Conservation (phyloP, 768 basidiomycete genomes). For the Trametes meyenii region DNA sequence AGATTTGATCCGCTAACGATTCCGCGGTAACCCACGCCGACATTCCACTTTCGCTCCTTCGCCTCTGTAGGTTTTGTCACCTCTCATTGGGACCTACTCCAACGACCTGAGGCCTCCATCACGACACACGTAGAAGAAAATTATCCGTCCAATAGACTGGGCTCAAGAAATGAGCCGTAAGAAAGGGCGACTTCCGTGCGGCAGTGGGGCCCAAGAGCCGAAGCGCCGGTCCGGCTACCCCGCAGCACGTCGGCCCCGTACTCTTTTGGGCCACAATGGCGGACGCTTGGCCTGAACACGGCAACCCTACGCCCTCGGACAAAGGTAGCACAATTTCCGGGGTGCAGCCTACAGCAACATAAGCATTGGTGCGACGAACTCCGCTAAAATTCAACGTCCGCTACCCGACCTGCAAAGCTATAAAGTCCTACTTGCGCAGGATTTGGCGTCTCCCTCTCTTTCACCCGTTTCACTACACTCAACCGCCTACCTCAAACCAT, state of each 20-base stretch:
- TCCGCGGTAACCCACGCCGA: neutral
- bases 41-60: neutral
- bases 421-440: neutral
- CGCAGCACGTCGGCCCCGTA: neutral
- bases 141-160: no score
- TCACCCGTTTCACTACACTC: neutral
- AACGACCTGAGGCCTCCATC: no score
- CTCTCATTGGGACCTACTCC: no score
- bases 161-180: no score
- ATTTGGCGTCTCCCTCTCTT: neutral
- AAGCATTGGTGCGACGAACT: neutral
- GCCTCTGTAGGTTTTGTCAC: neutral
- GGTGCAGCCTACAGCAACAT: neutral
- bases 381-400: neutral
- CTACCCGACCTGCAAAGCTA: neutral
- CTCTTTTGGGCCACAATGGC: neutral
- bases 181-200: no score
- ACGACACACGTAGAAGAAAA: no score
- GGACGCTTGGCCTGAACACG: neutral
- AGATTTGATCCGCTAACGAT: neutral
- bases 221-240: no score
- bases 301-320: neutral
- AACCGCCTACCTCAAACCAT: no score
- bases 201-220: no score
- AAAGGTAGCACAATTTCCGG: neutral